Conservation (phyloP, 2,329 filamentous ascomycete species). For the Plectosphaerella sp. region DNA sequence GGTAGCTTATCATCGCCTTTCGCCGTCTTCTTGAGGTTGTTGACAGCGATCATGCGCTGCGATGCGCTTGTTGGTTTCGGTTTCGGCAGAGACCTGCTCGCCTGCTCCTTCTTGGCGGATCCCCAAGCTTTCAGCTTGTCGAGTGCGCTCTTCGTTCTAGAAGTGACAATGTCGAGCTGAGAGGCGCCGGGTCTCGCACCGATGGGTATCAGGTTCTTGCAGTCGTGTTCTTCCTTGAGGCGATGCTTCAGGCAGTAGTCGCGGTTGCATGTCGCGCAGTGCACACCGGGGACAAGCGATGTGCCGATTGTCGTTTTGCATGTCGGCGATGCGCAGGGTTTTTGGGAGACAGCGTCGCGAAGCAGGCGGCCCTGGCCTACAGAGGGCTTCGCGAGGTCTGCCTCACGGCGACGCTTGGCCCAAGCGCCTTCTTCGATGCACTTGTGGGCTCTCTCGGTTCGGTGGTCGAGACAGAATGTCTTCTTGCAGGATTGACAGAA, state of each 20-base stretch:
- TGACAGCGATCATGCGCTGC: constrained; percentile 64
- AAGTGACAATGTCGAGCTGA: constrained; percentile 45
- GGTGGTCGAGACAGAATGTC: constrained; percentile 92
- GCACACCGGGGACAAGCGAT: constrained; percentile 60
- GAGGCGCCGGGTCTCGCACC: constrained; percentile 39
- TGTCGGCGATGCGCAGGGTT: constrained; percentile 60
- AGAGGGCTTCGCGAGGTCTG: constrained; percentile 47
- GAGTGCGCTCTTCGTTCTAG: constrained; percentile 70
- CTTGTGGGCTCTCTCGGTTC: constrained; percentile 76
- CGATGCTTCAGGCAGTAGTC: constrained; percentile 77
- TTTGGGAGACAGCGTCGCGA: constrained; percentile 52
- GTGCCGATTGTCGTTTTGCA: constrained; percentile 73
- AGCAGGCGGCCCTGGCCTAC: constrained; percentile 51
- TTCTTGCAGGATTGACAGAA: constrained; percentile 81
- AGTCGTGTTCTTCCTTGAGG: constrained; percentile 77
- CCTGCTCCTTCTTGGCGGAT: constrained; percentile 62
- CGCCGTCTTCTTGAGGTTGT: constrained; percentile 76
- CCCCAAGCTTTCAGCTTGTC: constrained; percentile 78
- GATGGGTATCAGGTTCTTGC: constrained; percentile 64
- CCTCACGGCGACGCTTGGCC: constrained; percentile 52
- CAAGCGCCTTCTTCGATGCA: constrained; percentile 58
- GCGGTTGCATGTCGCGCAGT: constrained; percentile 67
- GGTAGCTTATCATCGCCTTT: constrained; percentile 86
- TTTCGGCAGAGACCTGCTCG: constrained; percentile 55
- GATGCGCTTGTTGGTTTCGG: constrained; percentile 60